phyloP scores from a whole-genome alignment of 1,139 yeast species.

The Geotrichum klebahnii region DNA sequence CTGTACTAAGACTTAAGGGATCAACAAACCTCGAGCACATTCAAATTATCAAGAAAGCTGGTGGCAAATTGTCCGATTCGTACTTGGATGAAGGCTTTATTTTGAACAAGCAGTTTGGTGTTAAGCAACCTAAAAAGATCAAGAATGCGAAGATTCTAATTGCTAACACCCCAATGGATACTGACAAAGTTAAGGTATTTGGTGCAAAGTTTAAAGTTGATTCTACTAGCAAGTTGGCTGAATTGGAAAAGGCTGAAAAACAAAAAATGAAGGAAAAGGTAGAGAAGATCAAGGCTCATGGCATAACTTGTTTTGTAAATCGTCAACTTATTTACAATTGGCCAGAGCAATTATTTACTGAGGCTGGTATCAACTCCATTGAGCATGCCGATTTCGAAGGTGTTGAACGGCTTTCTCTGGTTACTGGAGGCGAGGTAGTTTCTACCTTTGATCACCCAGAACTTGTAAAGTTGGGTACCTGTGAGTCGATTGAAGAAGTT shows the following conservation, averaged over 20 bases:
- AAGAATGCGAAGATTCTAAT: conserved; percentile 82
- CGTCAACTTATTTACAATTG: conserved; percentile 95
- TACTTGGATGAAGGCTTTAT: conserved; percentile 94
- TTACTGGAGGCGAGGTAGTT: conserved; percentile 96
- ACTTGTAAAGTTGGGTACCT: conserved; percentile 75
- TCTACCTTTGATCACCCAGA: conserved; percentile 95
- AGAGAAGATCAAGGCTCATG: conserved; percentile 75
- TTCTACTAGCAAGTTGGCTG: conserved; percentile 90
- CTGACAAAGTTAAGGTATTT: conserved; percentile 93
- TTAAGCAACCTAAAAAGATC: conserved; percentile 82
- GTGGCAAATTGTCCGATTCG: conserved; percentile 88
- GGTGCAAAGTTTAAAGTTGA: conserved; percentile 98
- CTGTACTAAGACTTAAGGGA: conserved; percentile 85
- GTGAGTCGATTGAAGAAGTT: conserved; percentile 86
- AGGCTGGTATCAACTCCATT: conserved; percentile 79
- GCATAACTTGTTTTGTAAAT: conserved; percentile 86
- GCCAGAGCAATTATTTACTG: conserved; percentile 93
- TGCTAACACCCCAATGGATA: conserved; percentile 95
- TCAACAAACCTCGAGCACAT: conserved; percentile 93
- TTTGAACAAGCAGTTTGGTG: conserved; percentile 86
- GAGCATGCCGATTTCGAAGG: conserved; percentile 99
- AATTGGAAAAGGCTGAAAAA: conserved; percentile 91
- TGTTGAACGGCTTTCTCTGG: conserved; percentile 90
- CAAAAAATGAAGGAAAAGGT: conserved; percentile 88
- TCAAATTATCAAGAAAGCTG: conserved; percentile 87